Percentiles rank a stretch among this genome's conserved stretches.
These are phyloP conservation scores for Skeletonema menzelii DNA, from an alignment of 108 stramenopile genomes.

Conservation along the genomic window DNA sequence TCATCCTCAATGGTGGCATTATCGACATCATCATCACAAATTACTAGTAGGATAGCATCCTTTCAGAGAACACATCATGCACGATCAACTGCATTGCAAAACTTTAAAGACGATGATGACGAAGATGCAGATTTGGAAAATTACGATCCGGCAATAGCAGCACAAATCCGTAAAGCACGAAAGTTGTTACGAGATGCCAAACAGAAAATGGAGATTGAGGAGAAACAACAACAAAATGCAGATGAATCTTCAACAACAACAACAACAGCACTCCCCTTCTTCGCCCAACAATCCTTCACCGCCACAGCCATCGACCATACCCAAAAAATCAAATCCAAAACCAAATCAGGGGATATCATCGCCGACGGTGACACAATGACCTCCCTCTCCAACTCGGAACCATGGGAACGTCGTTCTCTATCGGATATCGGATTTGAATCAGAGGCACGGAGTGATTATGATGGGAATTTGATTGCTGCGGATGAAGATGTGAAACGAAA, in stretches of 20 bases:
- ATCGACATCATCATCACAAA: neutral
- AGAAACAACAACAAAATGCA: neutral
- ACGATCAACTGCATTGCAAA: neutral
- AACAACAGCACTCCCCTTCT: constrained; percentile 20
- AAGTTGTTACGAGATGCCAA: constrained; percentile 28
- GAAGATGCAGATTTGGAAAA: constrained; percentile 4
- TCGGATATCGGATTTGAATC: constrained; percentile 32
- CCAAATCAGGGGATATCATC: constrained; percentile 42
- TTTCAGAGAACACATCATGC: neutral
- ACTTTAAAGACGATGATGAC: constrained; percentile 21
- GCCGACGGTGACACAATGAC: constrained; percentile 83
- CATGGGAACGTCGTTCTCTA: constrained; percentile 64
- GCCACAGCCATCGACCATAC: neutral
- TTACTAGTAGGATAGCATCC: neutral
- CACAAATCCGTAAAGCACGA: constrained; percentile 34
- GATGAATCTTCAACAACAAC: neutral
- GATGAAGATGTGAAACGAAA: constrained; percentile 21
- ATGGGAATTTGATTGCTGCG: constrained; percentile 50
- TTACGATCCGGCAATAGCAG: constrained; percentile 20
- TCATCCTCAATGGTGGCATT: neutral
- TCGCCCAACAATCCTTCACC: constrained; percentile 15
- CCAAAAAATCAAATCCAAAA: constrained; percentile 43
- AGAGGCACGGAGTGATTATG: constrained; percentile 18
- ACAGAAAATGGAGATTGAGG: constrained; percentile 17
- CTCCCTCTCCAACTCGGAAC: constrained; percentile 64